Evolutionary conservation across 202 grass and related monocot species (phyloP), one percentile per base, ranked within the genome.

Genomic region (Cymbopogon flexuosus): DNA sequence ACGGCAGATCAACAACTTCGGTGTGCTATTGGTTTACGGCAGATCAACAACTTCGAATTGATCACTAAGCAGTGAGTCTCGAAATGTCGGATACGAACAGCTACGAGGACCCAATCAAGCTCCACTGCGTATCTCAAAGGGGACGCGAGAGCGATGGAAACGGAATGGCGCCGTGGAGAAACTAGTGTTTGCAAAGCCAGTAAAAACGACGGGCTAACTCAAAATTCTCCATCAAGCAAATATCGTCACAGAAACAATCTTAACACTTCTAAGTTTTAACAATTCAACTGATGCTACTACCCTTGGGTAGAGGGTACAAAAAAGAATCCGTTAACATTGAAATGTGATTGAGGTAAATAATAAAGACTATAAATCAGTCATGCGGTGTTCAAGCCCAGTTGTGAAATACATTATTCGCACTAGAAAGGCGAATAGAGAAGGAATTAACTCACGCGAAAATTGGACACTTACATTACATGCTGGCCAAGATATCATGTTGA

Each of bases 401-500:
- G 16, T 58, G 70, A 72, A 27, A 80, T 45, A 5, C 40, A 81
- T 77, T 71, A 70, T 73, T 52, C 3, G 0, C 16, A 16, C 19
- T 65, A 1, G 1, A 64, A 29, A 23, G 66, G 6, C 14, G 8
- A 33, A 13, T 34, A 19, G 13, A 19, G 12, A 58, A 77, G 40
- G 30, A 81, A 77, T 51, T 19, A 76, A 84, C 58, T 61, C 30
- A 36, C 31, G 16, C 70, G 67, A 16, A 73, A 47, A 42, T 2
- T 49, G 14, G 46, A 15, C 16, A 18, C 29, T 71, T 36, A 71
- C 13, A 67, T 80, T 84, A 71, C 82, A 78, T 62, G 59, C 35
- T 49, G 40, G 5, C 15, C 16, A 60, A 72, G 40, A 49, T 27
- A 2, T 72, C n/a, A 70, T 77, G 64, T 37, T 72, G 72, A 47